phyloP scores from a whole-genome alignment of 495 filamentous ascomycete species.

The Penicillium paxilli region DNA sequence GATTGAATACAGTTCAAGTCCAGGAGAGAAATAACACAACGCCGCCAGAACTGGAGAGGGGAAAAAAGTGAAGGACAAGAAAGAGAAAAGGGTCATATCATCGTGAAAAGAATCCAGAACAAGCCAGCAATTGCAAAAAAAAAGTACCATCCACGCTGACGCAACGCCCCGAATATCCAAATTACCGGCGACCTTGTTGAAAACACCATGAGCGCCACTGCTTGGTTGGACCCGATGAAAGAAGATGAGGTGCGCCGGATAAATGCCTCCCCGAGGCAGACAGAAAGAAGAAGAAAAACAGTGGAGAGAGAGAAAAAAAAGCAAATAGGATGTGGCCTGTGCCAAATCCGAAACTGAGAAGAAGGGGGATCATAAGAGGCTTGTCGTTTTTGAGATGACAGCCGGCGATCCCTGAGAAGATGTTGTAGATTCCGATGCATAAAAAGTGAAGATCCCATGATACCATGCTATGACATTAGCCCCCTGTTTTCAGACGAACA shows the following conservation, averaged over 20 bases:
- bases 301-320: conserved; percentile 6
- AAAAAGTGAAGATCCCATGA: conserved; percentile 17
- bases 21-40: not conserved
- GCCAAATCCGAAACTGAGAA: conserved; percentile 4
- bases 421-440: conserved; percentile 39
- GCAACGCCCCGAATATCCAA: conserved; percentile 21
- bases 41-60: not conserved
- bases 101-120: conserved; percentile 12
- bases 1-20: not conserved
- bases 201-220: conserved; percentile 43
- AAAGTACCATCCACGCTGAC: conserved; percentile 11
- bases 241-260: conserved; percentile 12
- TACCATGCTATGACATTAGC: conserved; percentile 28
- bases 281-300: conserved; percentile 1
- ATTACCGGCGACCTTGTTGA: conserved; percentile 18
- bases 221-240: conserved; percentile 30
- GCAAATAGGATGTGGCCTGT: not conserved
- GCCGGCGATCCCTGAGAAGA: not conserved
- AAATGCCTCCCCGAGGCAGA: conserved; percentile 5
- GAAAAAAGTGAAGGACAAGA: not conserved
- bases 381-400: not conserved
- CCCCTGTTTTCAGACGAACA: conserved; percentile 7
- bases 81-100: conserved; percentile 15
- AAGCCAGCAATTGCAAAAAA: conserved; percentile 2
- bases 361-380: not conserved